Conservation (phyloP, 2,329 filamentous ascomycete genomes). For the Tolypocladium ovalisporum region DNA sequence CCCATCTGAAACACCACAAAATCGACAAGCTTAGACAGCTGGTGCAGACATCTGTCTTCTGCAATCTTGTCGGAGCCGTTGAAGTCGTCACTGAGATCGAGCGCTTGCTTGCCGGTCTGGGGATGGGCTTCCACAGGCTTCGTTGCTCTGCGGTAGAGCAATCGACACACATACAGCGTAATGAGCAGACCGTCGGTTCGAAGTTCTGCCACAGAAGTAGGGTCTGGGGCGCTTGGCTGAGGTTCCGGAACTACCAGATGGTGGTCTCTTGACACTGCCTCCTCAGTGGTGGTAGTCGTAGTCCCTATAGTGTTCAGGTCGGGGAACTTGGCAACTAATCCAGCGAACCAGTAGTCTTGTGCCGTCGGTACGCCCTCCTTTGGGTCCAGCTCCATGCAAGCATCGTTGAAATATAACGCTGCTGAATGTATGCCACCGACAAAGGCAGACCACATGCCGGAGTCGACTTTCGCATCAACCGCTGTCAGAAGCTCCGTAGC, state of each 20-base stretch:
- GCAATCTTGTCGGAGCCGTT: constrained; percentile 12
- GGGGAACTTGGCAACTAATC: constrained; percentile 17
- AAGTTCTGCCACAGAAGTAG: constrained; percentile 12
- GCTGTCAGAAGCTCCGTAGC: constrained; percentile 22
- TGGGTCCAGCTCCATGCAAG: constrained; percentile 14
- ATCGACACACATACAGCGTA: constrained; percentile 23
- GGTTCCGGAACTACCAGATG: constrained; percentile 3
- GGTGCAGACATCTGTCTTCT: constrained; percentile 23
- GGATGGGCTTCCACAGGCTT: constrained; percentile 12
- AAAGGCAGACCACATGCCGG: constrained; percentile 26
- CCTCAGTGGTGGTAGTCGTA: too few relatives aligned
- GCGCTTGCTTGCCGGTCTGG: constrained; percentile 8
- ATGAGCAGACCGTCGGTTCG: constrained; percentile 28
- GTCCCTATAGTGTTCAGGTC: constrained; percentile 11
- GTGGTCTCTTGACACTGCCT: not conserved
- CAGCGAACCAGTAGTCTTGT: constrained; percentile 12
- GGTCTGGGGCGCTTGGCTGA: not conserved
- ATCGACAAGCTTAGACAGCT: constrained; percentile 23
- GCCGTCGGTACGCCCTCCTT: constrained; percentile 1
- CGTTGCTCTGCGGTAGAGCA: constrained; percentile 31
- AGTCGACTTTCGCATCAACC: constrained; percentile 19
- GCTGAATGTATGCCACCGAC: constrained; percentile 24
- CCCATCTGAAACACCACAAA: constrained; percentile 25
- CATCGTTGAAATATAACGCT: constrained; percentile 28
- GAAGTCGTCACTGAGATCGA: constrained; percentile 23